Evolutionary conservation across 768 basidiomycete species (phyloP).

Genomic region (Tricholoma furcatifolium): DNA sequence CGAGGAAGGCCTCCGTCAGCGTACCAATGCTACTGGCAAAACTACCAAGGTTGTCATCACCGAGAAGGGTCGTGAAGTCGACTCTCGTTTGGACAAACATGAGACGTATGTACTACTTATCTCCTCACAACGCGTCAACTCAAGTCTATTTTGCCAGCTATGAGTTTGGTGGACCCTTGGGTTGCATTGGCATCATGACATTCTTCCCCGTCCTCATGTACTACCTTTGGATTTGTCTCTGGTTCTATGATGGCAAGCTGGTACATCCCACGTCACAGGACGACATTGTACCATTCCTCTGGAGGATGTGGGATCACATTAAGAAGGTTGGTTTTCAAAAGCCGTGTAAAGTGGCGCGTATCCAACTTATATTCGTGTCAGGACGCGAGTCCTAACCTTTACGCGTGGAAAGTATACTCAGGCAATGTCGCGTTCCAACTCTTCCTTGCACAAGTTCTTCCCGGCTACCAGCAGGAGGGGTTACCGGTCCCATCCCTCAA

Average conservation of each 20-base stretch:
- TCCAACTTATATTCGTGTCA: constrained; percentile 27
- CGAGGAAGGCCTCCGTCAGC: constrained; percentile 19
- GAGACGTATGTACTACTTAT: constrained; percentile 40
- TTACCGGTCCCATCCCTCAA: constrained; percentile 93
- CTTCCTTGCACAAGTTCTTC: constrained; percentile 85
- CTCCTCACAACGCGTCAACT: constrained; percentile 2
- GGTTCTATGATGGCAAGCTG: constrained; percentile 90
- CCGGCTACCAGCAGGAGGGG: constrained; percentile 91
- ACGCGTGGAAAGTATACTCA: constrained; percentile 89
- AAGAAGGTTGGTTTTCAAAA: constrained; percentile 50
- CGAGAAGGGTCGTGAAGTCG: constrained; percentile 71
- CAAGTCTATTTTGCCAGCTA: constrained; percentile 51
- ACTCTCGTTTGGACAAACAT: constrained; percentile 74
- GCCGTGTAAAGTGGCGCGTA: neutral
- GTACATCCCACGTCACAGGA: constrained; percentile 65
- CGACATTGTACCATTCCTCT: constrained; percentile 76
- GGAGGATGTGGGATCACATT: constrained; percentile 83
- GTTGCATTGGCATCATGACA: constrained; percentile 90
- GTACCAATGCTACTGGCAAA: constrained; percentile 22
- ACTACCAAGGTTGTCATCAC: constrained; percentile 42
- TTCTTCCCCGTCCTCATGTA: constrained; percentile 97
- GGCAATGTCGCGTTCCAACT: constrained; percentile 89
- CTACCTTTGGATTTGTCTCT: constrained; percentile 96
- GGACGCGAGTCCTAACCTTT: constrained; percentile 89
- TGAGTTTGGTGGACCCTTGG: constrained; percentile 95